Evolutionary conservation across 345 rosid species (phyloP).

Genomic region (Jatropha curcas): DNA sequence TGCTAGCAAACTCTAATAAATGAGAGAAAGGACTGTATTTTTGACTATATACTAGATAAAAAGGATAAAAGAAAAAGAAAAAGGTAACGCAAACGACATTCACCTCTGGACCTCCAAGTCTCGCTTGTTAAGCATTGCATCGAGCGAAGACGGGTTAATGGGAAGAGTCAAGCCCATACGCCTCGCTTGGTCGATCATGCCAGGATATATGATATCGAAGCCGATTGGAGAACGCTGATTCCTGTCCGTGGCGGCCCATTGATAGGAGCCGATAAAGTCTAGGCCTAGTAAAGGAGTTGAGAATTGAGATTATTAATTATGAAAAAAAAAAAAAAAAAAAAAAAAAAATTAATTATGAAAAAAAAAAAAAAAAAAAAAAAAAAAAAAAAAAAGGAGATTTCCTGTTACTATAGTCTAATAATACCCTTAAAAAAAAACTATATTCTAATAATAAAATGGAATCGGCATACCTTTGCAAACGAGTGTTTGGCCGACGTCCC

Average conservation of each 20-base stretch:
- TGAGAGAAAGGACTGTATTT: neutral
- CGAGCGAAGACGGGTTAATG: neutral
- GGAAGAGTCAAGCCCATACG: slow-evolving; percentile 11
- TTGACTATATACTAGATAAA: neutral
- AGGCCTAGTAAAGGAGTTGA: neutral
- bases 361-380: no score
- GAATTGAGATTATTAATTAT: no score
- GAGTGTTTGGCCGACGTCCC: slow-evolving; percentile 10
- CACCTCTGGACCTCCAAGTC: slow-evolving; percentile 10
- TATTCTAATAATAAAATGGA: no score
- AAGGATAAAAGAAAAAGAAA: no score
- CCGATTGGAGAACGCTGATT: slow-evolving; percentile 16
- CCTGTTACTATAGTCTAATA: no score
- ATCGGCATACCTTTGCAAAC: slow-evolving; percentile 1
- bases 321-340: no score
- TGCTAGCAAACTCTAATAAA: no score
- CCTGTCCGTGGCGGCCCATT: slow-evolving; percentile 14
- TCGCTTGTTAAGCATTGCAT: slow-evolving; percentile 5
- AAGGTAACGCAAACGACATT: neutral
- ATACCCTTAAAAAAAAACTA: no score
- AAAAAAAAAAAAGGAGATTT: no score
- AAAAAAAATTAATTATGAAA: no score
- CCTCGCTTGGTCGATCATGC: slow-evolving; percentile 11
- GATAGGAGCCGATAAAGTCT: slow-evolving; percentile 12
- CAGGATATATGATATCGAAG: slow-evolving; percentile 17